Percentiles rank a stretch among this genome's conserved stretches.
Conservation (phyloP, 2,329 filamentous ascomycete species). For the Fusarium illudens region DNA sequence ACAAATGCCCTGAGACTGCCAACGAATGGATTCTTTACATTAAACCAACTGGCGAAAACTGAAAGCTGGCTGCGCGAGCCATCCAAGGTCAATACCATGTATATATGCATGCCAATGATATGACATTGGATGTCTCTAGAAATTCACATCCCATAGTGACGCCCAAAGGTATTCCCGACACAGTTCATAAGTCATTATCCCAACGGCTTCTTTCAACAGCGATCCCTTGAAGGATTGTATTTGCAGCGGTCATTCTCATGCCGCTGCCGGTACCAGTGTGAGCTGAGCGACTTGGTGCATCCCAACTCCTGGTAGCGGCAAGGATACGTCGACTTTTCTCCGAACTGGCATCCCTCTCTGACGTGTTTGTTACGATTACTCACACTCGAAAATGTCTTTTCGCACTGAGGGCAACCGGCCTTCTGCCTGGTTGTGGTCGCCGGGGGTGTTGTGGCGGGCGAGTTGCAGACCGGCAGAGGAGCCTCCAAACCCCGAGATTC, state of each 20-base stretch:
- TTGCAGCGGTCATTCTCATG: conserved; percentile 43
- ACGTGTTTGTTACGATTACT: conserved; percentile 47
- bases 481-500: neutral
- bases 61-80: neutral
- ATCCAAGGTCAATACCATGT: neutral
- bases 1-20: neutral
- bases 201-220: neutral
- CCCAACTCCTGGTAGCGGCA: conserved; percentile 37
- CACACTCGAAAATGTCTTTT: conserved; percentile 43
- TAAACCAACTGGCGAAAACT: neutral
- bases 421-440: conserved; percentile 14
- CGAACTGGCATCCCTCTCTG: conserved; percentile 40
- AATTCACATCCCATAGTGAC: neutral
- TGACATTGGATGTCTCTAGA: neutral
- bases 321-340: conserved; percentile 34
- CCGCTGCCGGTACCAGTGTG: conserved; percentile 42
- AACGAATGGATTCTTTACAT: neutral
- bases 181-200: neutral
- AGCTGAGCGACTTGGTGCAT: conserved; percentile 40
- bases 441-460: conserved; percentile 14
- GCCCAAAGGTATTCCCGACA: neutral
- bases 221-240: conserved; percentile 3
- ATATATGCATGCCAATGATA: no score
- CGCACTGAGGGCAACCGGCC: conserved; percentile 36
- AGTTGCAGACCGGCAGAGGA: conserved; percentile 1